phyloP scores from a whole-genome alignment of 306 rosid genomes.

The Potentilla sterilis region DNA sequence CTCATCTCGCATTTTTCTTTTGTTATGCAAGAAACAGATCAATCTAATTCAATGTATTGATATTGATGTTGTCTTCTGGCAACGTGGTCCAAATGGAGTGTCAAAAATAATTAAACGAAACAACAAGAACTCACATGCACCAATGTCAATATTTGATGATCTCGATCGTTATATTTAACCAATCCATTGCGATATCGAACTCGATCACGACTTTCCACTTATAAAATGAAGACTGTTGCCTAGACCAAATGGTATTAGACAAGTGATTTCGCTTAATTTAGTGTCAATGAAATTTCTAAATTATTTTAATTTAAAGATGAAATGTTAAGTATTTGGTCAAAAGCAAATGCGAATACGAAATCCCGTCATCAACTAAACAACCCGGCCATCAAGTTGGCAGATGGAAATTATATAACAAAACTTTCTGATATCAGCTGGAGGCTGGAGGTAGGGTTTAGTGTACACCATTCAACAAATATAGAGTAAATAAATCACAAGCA shows the following conservation, averaged over 20 bases:
- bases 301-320: not conserved
- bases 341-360: not conserved
- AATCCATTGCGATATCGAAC: too few relatives aligned
- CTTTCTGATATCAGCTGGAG: constrained; percentile 2
- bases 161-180: too few relatives aligned
- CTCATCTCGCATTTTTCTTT: not conserved
- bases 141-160: not conserved
- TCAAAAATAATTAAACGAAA: not conserved
- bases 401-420: not conserved
- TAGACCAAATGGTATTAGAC: too few relatives aligned
- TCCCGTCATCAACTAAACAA: not conserved
- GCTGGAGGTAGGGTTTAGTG: not conserved
- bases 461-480: not conserved
- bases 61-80: not conserved
- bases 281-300: not conserved
- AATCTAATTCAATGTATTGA: not conserved
- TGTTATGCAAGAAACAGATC: not conserved
- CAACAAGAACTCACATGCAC: not conserved
- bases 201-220: too few relatives aligned
- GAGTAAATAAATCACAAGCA: not conserved
- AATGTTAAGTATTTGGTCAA: not conserved
- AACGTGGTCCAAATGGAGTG: not conserved
- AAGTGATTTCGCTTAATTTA: too few relatives aligned
- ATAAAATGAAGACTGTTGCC: too few relatives aligned
- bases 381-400: not conserved